A percentile compares a stretch with the other conserved stretches of the same genome.
Conservation (phyloP, 2,329 filamentous ascomycete genomes). For the Penicillium paneum region DNA sequence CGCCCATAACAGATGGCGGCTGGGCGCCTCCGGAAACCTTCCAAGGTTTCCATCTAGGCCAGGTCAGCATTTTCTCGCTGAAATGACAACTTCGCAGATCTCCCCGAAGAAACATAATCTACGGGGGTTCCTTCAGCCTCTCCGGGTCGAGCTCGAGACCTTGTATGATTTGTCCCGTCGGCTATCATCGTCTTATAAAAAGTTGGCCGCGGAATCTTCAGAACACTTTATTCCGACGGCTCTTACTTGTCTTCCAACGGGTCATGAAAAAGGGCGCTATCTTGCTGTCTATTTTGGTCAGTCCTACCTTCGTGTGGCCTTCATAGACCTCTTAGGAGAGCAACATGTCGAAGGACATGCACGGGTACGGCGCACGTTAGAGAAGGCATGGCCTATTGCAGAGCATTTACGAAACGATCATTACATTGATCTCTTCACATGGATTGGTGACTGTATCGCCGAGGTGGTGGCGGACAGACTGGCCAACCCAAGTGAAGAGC, state of each 20-base stretch:
- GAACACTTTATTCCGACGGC: slow-evolving; percentile 45
- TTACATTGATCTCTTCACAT: slow-evolving; percentile 66
- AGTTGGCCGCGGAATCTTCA: slow-evolving; percentile 37
- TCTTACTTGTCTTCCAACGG: slow-evolving; percentile 44
- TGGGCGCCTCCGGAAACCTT: too few species aligned
- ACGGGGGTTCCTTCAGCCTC: slow-evolving; percentile 29
- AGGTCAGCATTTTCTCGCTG: background rate
- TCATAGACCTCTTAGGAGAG: slow-evolving; percentile 48
- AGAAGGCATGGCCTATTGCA: slow-evolving; percentile 71
- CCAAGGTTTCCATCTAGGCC: too few species aligned
- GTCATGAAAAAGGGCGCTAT: slow-evolving; percentile 51
- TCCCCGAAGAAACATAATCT: slow-evolving; percentile 4
- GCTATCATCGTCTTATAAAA: slow-evolving; percentile 36
- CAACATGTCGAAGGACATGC: slow-evolving; percentile 38
- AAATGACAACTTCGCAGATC: background rate
- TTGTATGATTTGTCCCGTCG: slow-evolving; percentile 38
- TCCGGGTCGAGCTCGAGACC: slow-evolving; percentile 28
- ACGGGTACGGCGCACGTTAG: slow-evolving; percentile 58
- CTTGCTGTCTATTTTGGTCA: slow-evolving; percentile 54
- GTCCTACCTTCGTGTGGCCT: slow-evolving; percentile 52
- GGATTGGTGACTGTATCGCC: slow-evolving; percentile 72
- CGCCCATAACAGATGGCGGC: too few species aligned
- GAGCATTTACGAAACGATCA: slow-evolving; percentile 70
- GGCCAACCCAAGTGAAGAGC: slow-evolving; percentile 27
- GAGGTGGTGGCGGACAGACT: slow-evolving; percentile 60